Base-by-base conservation (phyloP, 116 monocot species). In the Cymodocea nodosa region DNA sequence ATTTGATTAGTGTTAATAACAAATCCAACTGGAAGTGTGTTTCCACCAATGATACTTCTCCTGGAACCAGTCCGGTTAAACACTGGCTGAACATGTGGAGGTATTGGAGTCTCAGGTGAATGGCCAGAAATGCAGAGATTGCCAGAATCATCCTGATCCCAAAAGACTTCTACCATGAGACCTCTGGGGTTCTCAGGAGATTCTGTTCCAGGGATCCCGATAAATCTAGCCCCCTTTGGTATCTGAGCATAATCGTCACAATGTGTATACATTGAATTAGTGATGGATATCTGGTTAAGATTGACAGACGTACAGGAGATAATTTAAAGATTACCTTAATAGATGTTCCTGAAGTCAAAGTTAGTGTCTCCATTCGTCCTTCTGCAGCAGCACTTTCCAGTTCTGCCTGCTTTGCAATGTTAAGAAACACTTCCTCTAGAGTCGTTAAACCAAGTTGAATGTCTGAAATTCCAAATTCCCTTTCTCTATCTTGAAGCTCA, bases 361-460 rank as follows among this genome's bases (percentile, higher is more conserved):
- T 74, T 23, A 93, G 68, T 50, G 78, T 82, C 37, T 82, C 89
- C 56, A 86, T 70, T 56, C 50, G 77, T 39, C 78, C 85, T 73
- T 82, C 94, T 15, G 73, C 75, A 23, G 80, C 54, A 17, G 85
- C 73, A 68, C 68, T 94, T 71, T 94, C 94, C 20, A 86, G 56
- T 64, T 94, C 94, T 53, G 89, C 89, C 71, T 82, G 80, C 64
- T 86, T 89, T 37, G 94, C 94, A 4, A 94, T 94, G 59, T 82
- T 89, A 50, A 94, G 36, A 60, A 94, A 94, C 18, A 94, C 94
- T 66, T 94, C 94, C 71, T 94, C 94, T 2, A 94, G 80, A 4
- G 94, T 89, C 5, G 94, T 82, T 7, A 94, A 75, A 62, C 94
- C 86, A 22, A 94, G 82, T 70, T 94, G 94, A 59, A 94, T 84